phyloP scores from a whole-genome alignment of 2,329 filamentous ascomycete genomes.

The Colletotrichum abscissum region DNA sequence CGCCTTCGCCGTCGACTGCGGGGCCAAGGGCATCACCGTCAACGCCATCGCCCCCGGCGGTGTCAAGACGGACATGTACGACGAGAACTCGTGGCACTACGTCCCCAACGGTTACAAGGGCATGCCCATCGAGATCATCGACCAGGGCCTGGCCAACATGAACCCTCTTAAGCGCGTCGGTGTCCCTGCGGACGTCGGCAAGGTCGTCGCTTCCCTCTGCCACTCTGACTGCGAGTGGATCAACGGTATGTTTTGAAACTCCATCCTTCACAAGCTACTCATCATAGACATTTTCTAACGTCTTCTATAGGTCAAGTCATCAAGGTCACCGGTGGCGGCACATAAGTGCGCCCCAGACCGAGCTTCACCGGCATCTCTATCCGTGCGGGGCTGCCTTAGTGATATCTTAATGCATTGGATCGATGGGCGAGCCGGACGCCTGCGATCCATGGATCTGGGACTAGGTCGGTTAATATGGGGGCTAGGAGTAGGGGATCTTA shows the following conservation, averaged over 20 bases:
- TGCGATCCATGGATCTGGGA: conserved; percentile 7
- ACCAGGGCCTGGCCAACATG: conserved; percentile 63
- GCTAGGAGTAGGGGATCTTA: background rate
- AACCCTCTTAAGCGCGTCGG: conserved; percentile 71
- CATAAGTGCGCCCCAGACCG: conserved; percentile 4
- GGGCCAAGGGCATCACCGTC: conserved; percentile 74
- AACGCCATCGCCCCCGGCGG: conserved; percentile 80
- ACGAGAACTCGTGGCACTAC: conserved; percentile 75
- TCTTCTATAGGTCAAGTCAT: conserved; percentile 48
- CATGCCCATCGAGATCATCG: conserved; percentile 64
- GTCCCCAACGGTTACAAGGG: conserved; percentile 65
- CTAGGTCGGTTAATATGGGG: conserved; percentile 10
- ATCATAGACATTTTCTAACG: conserved; percentile 69
- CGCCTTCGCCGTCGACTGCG: conserved; percentile 78
- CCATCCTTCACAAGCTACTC: background rate
- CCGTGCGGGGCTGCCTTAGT: conserved; percentile 18
- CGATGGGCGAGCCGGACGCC: conserved; percentile 20
- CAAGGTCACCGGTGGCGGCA: conserved; percentile 50
- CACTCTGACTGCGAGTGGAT: conserved; percentile 73
- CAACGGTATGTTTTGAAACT: conserved; percentile 61
- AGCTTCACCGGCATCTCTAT: conserved; percentile 1
- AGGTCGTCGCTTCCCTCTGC: conserved; percentile 66
- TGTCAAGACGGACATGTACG: conserved; percentile 83
- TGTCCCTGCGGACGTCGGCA: conserved; percentile 68
- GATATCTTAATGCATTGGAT: conserved; percentile 23